phyloP scores from a whole-genome alignment of 306 rosid species.

The Lathyrus sativus region DNA sequence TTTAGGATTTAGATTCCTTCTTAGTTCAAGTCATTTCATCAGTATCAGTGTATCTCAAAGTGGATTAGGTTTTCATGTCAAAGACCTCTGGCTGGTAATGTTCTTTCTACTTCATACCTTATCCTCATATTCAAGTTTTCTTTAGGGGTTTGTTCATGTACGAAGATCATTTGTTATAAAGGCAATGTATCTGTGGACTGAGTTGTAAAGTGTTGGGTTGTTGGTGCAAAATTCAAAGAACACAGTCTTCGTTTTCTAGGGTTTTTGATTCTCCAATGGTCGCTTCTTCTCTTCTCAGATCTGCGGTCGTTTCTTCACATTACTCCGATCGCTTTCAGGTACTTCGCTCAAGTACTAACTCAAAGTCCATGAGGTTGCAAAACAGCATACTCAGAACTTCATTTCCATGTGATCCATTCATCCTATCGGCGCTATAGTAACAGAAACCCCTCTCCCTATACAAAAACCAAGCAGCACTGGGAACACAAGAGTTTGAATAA shows the following conservation, averaged over 20 bases:
- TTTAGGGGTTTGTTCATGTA: too few relatives aligned
- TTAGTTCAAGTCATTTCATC: too few relatives aligned
- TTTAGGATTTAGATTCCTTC: too few relatives aligned
- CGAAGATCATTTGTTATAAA: too few relatives aligned
- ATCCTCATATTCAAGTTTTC: too few relatives aligned
- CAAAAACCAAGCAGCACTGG: slow-evolving; percentile 61
- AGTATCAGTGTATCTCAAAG: too few relatives aligned
- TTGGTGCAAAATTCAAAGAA: slow-evolving; percentile 24
- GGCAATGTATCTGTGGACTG: too few relatives aligned
- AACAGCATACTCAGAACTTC: slow-evolving; percentile 60
- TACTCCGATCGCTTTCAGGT: slow-evolving; percentile 64
- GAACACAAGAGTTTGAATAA: slow-evolving; percentile 82
- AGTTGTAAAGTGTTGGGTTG: neutral
- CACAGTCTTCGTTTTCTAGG: slow-evolving; percentile 31
- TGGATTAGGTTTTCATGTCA: too few relatives aligned
- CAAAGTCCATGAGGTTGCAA: slow-evolving; percentile 45
- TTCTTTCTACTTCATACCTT: too few relatives aligned
- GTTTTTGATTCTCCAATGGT: slow-evolving; percentile 64
- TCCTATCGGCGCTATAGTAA: slow-evolving; percentile 88
- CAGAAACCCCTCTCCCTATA: slow-evolving; percentile 77
- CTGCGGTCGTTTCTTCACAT: slow-evolving; percentile 48
- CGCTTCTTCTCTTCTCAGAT: slow-evolving; percentile 69
- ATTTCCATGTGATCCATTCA: slow-evolving; percentile 57
- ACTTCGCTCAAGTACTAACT: slow-evolving; percentile 47
- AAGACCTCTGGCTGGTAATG: too few relatives aligned